Base-by-base conservation (phyloP, 108 stramenopile genomes). In the Fragilariopsis cylindrus region DNA sequence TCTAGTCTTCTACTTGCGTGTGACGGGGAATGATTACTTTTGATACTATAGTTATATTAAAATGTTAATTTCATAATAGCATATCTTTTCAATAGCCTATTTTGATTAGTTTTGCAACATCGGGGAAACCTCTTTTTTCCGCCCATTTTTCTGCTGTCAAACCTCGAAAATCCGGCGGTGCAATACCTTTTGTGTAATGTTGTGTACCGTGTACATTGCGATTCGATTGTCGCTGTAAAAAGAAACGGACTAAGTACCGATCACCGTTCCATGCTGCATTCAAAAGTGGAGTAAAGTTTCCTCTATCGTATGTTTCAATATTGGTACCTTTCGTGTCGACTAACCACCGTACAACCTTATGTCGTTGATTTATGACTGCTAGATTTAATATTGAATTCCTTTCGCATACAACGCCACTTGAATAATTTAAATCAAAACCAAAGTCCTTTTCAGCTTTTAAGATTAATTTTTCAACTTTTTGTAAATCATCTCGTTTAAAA, bases 71-170 rank as follows among this genome's bases (percentile, higher is more conserved):
- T 12, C 52, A 62, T 44, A 45, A 30, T 30, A 30, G 30, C 30
- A 30, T 30, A 30, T 30, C 43, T 69, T 18, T 57, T 76, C 69
- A 88, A 47, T 87, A 54, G 44, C 92, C 92, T 70, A 90, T 65
- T 41, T 79, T 74, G 69, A 94, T 87, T 50, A 91, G 83, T 55
- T 87, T 80, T 21, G 90, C 93, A 48, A 94, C 76, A 40, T 92
- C 87, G 12, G 75, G 65, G 69, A 82, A 82, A 1, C 90, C 93
- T 12, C 84, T 67, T 48, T 86, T 77, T 42, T 78, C 68, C 7
- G 93, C 93, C 93, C 93, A 94, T 63, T 84, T 85, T 52, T 88
- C 89, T 5, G 93, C 93, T 57, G 78, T 92, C 57, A 87, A 55
- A 5, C 93, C 93, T 47, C 81, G 50, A 68, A 94, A 94, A n/a